Conservation (phyloP, 2,329 filamentous ascomycete genomes). For the Geosmithia putterillii region DNA sequence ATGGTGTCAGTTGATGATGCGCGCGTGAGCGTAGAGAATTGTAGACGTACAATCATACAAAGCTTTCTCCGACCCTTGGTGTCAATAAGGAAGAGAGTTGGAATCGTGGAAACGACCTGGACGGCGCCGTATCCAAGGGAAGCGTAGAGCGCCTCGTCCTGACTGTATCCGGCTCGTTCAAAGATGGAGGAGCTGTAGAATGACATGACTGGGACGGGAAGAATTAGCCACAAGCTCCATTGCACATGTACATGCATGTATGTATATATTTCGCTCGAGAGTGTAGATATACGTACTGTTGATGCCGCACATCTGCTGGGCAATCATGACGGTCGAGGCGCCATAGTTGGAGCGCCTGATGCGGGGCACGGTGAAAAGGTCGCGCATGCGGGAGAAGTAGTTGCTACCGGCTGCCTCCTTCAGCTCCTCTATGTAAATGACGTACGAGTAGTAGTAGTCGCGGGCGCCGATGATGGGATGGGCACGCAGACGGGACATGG, state of each 20-base stretch:
- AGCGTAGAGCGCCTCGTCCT: slow-evolving; percentile 32
- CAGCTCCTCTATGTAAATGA: slow-evolving; percentile 22
- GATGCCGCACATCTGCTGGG: slow-evolving; percentile 48
- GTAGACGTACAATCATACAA: slow-evolving; percentile 9
- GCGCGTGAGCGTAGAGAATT: slow-evolving; percentile 3
- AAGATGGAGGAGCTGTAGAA: slow-evolving; percentile 56
- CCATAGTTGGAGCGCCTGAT: slow-evolving; percentile 62
- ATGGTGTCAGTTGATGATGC: neutral
- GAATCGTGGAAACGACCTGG: slow-evolving; percentile 24
- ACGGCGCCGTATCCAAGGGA: slow-evolving; percentile 33
- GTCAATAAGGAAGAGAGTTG: slow-evolving; percentile 16
- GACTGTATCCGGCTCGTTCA: slow-evolving; percentile 36
- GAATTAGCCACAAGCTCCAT: neutral
- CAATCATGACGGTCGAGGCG: slow-evolving; percentile 68
- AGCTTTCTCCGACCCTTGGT: slow-evolving; percentile 13
- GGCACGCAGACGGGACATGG: slow-evolving; percentile 34
- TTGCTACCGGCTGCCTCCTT: slow-evolving; percentile 12
- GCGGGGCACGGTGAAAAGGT: slow-evolving; percentile 54
- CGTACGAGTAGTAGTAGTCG: slow-evolving; percentile 37
- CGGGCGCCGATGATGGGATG: slow-evolving; percentile 41
- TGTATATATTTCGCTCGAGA: slow-evolving; percentile 20
- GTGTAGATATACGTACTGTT: slow-evolving; percentile 22
- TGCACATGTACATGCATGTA: no score
- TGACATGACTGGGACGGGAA: slow-evolving; percentile 34
- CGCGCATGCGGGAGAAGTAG: slow-evolving; percentile 22